Evolutionary conservation across 352 stramenopile genomes (phyloP).

Genomic region (Elongisporangium prolatum): DNA sequence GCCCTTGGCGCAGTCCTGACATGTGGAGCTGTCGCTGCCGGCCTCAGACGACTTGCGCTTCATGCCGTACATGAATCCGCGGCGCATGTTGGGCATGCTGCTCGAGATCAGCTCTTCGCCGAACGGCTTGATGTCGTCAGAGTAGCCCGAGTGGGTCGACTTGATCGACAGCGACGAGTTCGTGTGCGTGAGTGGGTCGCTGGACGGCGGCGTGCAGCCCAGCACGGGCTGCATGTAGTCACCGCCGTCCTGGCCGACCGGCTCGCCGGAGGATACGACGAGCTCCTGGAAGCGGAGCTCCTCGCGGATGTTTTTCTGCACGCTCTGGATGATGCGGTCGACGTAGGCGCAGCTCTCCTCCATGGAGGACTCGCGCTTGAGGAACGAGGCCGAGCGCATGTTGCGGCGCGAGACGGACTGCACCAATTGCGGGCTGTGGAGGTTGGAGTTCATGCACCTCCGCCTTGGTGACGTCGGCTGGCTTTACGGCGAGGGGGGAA

Average conservation of each 20-base stretch:
- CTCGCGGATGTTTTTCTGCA: constrained; percentile 49
- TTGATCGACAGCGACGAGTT: constrained; percentile 2
- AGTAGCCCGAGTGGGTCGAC: constrained; percentile 13
- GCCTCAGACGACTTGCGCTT: constrained; percentile 19
- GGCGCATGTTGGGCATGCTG: constrained; percentile 15
- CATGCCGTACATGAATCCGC: constrained; percentile 21
- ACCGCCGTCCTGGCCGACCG: constrained; percentile 10
- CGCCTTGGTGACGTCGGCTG: constrained; percentile 10
- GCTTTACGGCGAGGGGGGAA: constrained; percentile 2
- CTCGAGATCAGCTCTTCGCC: neutral
- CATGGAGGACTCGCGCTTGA: constrained; percentile 30
- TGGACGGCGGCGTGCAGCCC: constrained; percentile 1
- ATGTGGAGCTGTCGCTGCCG: constrained; percentile 25
- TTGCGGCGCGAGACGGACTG: constrained; percentile 8
- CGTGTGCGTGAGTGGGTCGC: constrained; percentile 3
- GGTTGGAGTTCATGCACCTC: constrained; percentile 14
- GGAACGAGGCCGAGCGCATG: constrained; percentile 19
- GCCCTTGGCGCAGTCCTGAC: constrained; percentile 52
- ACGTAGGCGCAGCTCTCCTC: constrained; percentile 62
- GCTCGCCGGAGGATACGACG: constrained; percentile 52
- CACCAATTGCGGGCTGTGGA: constrained; percentile 15
- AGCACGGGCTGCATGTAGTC: constrained; percentile 1
- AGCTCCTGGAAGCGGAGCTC: constrained; percentile 70
- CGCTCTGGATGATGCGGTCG: constrained; percentile 60
- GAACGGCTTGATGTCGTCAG: constrained; percentile 15